Conservation (phyloP, 805 yeast species). For the Lachancea sp. region DNA sequence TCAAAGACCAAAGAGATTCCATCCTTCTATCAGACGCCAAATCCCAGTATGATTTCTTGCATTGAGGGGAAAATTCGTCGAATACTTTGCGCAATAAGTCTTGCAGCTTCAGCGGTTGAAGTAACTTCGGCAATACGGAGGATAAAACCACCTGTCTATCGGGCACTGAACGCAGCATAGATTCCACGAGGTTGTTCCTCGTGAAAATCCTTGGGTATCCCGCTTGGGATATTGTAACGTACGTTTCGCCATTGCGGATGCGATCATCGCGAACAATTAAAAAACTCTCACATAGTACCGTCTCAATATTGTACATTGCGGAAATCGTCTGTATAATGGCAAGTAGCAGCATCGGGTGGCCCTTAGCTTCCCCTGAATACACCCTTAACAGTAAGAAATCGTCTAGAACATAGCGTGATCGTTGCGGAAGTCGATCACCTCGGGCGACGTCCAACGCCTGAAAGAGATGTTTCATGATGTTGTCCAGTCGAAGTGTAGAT, state of each 20-base stretch:
- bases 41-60: constrained; percentile 15
- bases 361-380: constrained; percentile 22
- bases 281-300: constrained; percentile 15
- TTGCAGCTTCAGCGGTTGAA: constrained; percentile 13
- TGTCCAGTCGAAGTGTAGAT: constrained; percentile 16
- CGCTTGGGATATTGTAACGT: constrained; percentile 14
- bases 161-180: constrained; percentile 14
- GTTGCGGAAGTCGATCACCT: neutral
- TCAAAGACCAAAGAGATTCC: constrained; percentile 1
- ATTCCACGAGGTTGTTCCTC: constrained; percentile 11
- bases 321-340: constrained; percentile 22
- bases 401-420: constrained; percentile 11
- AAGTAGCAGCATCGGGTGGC: constrained; percentile 18
- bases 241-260: constrained; percentile 14
- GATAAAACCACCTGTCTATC: constrained; percentile 11
- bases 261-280: constrained; percentile 16
- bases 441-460: constrained; percentile 8
- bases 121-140: constrained; percentile 13
- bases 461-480: constrained; percentile 12
- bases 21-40: constrained; percentile 9
- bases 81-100: constrained; percentile 14
- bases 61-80: constrained; percentile 16
- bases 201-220: constrained; percentile 18
- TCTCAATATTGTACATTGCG: constrained; percentile 11
- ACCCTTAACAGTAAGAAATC: constrained; percentile 22